Evolutionary conservation across 2,329 filamentous ascomycete genomes (phyloP).

Genomic region (Sporothrix dimorphospora): DNA sequence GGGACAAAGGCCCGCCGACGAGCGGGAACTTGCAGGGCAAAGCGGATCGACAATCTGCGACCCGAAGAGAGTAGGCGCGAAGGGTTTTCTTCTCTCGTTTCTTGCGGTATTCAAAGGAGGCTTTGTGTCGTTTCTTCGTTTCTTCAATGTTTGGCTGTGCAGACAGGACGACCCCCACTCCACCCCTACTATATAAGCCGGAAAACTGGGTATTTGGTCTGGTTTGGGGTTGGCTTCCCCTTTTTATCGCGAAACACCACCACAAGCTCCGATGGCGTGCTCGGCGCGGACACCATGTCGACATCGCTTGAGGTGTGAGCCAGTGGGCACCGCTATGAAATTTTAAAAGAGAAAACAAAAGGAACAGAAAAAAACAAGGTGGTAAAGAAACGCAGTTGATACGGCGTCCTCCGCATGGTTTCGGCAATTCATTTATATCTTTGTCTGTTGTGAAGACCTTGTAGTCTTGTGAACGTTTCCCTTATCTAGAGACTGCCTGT

Average conservation of each 20-base stretch:
- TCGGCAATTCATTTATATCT: background rate
- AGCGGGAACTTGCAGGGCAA: background rate
- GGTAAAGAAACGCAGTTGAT: background rate
- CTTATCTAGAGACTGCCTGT: background rate
- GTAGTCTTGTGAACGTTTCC: background rate
- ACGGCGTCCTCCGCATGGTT: background rate
- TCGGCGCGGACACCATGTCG: conserved; percentile 27
- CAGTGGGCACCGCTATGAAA: background rate
- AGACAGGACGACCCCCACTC: background rate
- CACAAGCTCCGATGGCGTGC: conserved; percentile 30
- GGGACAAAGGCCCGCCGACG: background rate
- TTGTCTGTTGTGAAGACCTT: background rate
- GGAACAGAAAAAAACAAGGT: background rate
- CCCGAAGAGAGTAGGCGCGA: background rate
- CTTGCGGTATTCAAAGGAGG: background rate
- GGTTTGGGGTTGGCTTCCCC: background rate
- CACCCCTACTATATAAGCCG: conserved; percentile 4
- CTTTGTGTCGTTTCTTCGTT: background rate
- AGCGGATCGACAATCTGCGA: conserved; percentile 10
- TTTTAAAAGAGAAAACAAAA: background rate
- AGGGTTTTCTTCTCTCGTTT: background rate
- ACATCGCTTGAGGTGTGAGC: conserved; percentile 7
- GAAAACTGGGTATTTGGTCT: conserved; percentile 13
- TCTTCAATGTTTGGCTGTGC: background rate
- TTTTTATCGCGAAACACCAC: conserved; percentile 23